Percentiles rank a stretch among this genome's conserved stretches.
phyloP scores from a whole-genome alignment of 441 rosid genomes.

The Corymbia citriodora region DNA sequence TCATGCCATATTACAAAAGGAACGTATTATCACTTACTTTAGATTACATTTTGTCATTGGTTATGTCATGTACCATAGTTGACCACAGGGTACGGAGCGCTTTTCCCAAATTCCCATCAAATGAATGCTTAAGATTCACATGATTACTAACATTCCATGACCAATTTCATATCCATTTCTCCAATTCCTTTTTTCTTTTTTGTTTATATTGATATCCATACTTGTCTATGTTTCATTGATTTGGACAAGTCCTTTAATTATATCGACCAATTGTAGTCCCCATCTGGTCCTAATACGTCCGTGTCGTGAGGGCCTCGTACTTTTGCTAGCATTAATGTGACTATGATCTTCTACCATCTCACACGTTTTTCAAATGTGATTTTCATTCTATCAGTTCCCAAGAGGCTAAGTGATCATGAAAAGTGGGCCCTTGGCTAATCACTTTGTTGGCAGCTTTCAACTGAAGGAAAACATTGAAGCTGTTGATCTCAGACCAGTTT shows the following conservation, averaged over 20 bases:
- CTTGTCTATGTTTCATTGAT: too few species aligned
- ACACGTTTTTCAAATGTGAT: not conserved
- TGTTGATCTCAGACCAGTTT: not conserved
- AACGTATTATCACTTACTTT: not conserved
- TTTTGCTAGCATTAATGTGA: not conserved
- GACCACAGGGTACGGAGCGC: not conserved
- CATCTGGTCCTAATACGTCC: not conserved
- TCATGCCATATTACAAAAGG: not conserved
- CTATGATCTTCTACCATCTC: not conserved
- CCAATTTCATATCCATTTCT: not conserved
- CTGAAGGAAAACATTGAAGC: not conserved
- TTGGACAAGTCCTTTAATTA: not conserved
- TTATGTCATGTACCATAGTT: not conserved
- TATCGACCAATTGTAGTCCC: not conserved
- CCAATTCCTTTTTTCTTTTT: not conserved
- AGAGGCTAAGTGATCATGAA: not conserved
- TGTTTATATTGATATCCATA: not conserved
- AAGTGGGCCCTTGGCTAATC: not conserved
- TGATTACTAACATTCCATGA: not conserved
- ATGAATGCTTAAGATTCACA: not conserved
- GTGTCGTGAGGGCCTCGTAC: not conserved
- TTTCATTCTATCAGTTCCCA: not conserved
- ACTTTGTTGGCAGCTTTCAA: not conserved
- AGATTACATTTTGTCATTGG: not conserved
- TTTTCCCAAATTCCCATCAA: not conserved